phyloP scores from a whole-genome alignment of 345 rosid genomes.

The Alliaria petiolata region DNA sequence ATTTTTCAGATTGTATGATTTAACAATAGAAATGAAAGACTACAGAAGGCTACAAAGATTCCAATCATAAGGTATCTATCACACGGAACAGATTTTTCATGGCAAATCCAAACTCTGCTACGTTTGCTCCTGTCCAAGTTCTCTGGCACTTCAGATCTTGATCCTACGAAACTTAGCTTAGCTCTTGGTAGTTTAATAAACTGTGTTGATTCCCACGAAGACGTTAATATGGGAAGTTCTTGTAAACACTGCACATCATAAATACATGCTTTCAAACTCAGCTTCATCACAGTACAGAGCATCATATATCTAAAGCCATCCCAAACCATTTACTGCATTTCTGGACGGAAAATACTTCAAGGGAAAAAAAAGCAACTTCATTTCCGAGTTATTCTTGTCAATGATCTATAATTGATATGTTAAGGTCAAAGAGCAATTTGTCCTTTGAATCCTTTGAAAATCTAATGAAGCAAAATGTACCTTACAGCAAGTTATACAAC shows the following conservation, averaged over 20 bases:
- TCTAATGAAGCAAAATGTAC: conserved; percentile 23
- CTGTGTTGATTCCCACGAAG: conserved; percentile 15
- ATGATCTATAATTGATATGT: background rate
- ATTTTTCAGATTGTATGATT: conserved; percentile 3
- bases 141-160: conserved; percentile 14
- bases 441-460: background rate
- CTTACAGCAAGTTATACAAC: conserved; percentile 34
- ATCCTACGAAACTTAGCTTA: conserved; percentile 20
- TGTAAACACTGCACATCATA: conserved; percentile 28
- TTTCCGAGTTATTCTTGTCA: background rate
- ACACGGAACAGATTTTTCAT: conserved; percentile 8
- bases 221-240: conserved; percentile 26
- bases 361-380: background rate
- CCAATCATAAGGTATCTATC: conserved; percentile 20
- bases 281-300: conserved; percentile 19
- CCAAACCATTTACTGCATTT: background rate
- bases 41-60: conserved; percentile 15
- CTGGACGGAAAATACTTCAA: background rate
- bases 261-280: background rate
- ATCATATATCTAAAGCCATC: background rate
- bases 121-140: conserved; percentile 17
- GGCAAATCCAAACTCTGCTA: conserved; percentile 30
- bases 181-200: conserved; percentile 25
- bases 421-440: background rate
- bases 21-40: conserved; percentile 15